These are phyloP conservation scores for Heterobasidion irregulare DNA, from an alignment of 1,284 basidiomycete species.

Conservation along the genomic window DNA sequence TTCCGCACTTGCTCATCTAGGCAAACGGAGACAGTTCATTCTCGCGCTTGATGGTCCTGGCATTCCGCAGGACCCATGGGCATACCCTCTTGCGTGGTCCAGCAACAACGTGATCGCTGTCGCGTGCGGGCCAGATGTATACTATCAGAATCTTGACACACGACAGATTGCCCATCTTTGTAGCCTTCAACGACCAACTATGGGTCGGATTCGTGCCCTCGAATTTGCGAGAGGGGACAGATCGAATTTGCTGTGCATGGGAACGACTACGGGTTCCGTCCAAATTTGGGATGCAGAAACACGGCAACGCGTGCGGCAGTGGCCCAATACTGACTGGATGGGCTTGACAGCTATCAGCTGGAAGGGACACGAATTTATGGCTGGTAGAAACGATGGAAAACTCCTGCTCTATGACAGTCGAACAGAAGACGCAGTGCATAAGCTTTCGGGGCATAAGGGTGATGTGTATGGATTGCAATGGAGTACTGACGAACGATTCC, in stretches of 20 bases:
- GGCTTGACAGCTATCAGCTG: slow-evolving; percentile 35
- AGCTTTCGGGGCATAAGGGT: slow-evolving; percentile 26
- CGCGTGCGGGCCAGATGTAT: slow-evolving; percentile 37
- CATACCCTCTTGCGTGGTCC: slow-evolving; percentile 40
- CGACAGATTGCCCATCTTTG: slow-evolving; percentile 35
- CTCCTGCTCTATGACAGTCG: slow-evolving; percentile 32
- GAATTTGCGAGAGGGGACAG: slow-evolving; percentile 26
- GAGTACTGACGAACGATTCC: slow-evolving; percentile 32
- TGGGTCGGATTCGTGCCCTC: slow-evolving; percentile 26
- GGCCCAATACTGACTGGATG: slow-evolving; percentile 26
- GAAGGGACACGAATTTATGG: slow-evolving; percentile 29
- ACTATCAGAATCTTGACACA: slow-evolving; percentile 39
- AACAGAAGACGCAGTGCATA: slow-evolving; percentile 17
- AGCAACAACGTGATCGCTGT: slow-evolving; percentile 35
- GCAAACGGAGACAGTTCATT: slow-evolving; percentile 34
- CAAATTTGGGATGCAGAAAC: slow-evolving; percentile 32
- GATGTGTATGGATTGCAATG: slow-evolving; percentile 37
- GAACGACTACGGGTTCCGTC: slow-evolving; percentile 29
- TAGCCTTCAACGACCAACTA: slow-evolving; percentile 19
- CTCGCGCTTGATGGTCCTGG: slow-evolving; percentile 42
- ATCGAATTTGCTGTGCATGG: slow-evolving; percentile 27
- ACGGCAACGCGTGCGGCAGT: slow-evolving; percentile 19
- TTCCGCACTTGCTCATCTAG: slow-evolving; percentile 34
- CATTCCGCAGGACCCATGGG: slow-evolving; percentile 35
- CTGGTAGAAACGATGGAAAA: slow-evolving; percentile 29